Evolutionary conservation across 2,329 filamentous ascomycete species (phyloP).

Genomic region (Diplodia scrobiculata): DNA sequence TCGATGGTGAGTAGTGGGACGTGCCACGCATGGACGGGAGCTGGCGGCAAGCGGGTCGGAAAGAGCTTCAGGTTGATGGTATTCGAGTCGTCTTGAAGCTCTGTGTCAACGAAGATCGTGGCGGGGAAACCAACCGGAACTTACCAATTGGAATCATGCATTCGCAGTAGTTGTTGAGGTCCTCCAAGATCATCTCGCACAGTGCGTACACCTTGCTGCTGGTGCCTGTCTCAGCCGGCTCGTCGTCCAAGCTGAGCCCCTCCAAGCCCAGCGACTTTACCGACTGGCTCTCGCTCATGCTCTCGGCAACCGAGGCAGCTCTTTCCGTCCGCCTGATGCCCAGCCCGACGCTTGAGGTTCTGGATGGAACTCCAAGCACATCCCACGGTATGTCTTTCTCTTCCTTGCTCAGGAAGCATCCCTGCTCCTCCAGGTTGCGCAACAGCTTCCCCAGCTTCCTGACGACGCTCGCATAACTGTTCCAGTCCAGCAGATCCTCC

Average conservation of each 20-base stretch:
- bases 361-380: constrained; percentile 22
- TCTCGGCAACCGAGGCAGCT: constrained; percentile 15
- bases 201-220: constrained; percentile 63
- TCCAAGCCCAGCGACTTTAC: constrained; percentile 19
- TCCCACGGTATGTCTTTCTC: constrained; percentile 37
- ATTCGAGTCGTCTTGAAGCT: constrained; percentile 76
- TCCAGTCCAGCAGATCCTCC: constrained; percentile 65
- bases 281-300: constrained; percentile 19
- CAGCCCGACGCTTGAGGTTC: constrained; percentile 11
- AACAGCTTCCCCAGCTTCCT: constrained; percentile 82
- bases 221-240: constrained; percentile 42
- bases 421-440: constrained; percentile 88
- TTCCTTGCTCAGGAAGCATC: constrained; percentile 73
- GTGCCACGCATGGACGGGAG: constrained; percentile 80
- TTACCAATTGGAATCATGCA: constrained; percentile 95
- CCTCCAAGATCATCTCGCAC: constrained; percentile 86
- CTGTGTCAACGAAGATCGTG: not conserved
- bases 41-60: constrained; percentile 74
- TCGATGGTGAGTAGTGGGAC: constrained; percentile 74
- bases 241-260: constrained; percentile 24
- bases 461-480: constrained; percentile 81
- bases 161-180: constrained; percentile 95
- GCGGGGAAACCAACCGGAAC: constrained; percentile 37
- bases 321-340: constrained; percentile 17
- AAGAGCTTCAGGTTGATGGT: constrained; percentile 97